Conservation (phyloP, 2,329 filamentous ascomycete genomes). For the Alternaria conjuncta region DNA sequence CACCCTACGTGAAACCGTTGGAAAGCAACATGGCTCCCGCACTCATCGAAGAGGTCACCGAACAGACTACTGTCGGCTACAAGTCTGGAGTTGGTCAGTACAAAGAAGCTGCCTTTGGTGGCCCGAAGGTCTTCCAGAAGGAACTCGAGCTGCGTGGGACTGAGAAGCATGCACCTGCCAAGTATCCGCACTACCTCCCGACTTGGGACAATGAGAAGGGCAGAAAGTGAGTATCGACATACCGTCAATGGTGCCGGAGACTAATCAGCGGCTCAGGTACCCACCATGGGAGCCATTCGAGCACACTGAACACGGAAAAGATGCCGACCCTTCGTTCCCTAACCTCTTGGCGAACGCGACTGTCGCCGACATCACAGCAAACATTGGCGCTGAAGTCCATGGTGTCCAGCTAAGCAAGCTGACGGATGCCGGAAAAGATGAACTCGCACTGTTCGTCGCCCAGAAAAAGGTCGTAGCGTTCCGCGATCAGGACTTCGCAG, state of each 20-base stretch:
- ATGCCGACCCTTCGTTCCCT: slow-evolving; percentile 72
- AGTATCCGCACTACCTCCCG: slow-evolving; percentile 76
- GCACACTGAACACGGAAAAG: slow-evolving; percentile 76
- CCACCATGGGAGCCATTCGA: slow-evolving; percentile 72
- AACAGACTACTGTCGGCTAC: slow-evolving; percentile 31
- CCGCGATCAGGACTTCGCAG: slow-evolving; percentile 70
- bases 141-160: slow-evolving; percentile 62
- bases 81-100: slow-evolving; percentile 46
- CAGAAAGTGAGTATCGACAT: background rate
- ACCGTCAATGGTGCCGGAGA: background rate
- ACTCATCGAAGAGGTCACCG: slow-evolving; percentile 47
- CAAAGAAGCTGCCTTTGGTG: slow-evolving; percentile 53
- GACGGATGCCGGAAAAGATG: slow-evolving; percentile 72
- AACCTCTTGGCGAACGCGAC: slow-evolving; percentile 67
- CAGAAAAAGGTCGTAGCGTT: slow-evolving; percentile 79
- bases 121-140: slow-evolving; percentile 53
- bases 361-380: slow-evolving; percentile 70
- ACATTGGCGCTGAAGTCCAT: slow-evolving; percentile 74
- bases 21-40: slow-evolving; percentile 51
- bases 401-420: slow-evolving; percentile 76
- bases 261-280: slow-evolving; percentile 53
- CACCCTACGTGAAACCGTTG: background rate
- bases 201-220: slow-evolving; percentile 68
- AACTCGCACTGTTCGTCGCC: slow-evolving; percentile 76
- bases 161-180: slow-evolving; percentile 60